Base-by-base conservation (phyloP, 169 alveolate genomes). In the Plasmodium vivax region DNA sequence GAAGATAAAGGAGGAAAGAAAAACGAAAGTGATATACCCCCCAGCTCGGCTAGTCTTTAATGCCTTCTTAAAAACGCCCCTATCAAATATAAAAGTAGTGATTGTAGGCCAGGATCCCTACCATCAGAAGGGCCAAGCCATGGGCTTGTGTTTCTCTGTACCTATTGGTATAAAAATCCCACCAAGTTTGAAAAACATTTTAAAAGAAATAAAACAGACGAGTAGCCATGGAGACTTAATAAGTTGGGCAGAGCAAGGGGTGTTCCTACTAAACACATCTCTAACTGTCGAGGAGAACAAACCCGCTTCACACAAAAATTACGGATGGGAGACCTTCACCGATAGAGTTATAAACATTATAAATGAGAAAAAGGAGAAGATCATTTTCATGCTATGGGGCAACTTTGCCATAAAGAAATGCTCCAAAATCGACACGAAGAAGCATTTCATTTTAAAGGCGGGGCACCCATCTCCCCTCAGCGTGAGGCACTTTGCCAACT, bases 21-120 rank as follows among this genome's bases (percentile, higher is more conserved):
- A 92, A 30, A 71, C 93, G 38, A 92, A 95, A 75, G 96, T 95
- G 73, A 96, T 97, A 45, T 97, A 95, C 79, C 99, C 99, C 12
- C 99, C 99, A 27, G 97, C 93, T 54, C 93, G 95, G 38, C 90
- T 97, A 92, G 97, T 97, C 47, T 98, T 97, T 94, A 97, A 95
- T 77, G 98, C 98, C 27, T 98, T 98, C 91, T 82, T 90, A 34
- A 81, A 92, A 41, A 98, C 98, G 10, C 99, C 99, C 88, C 95
- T 73, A 45, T 75, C 77, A 72, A 80, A 75, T 47, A 87, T 99
- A 14, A 98, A 99, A 91, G 99, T 98, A 34, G 99, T 99, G 27
- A 98, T 99, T 36, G 99, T 99, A 14, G 99, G 99, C 0, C 99
- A 99, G 95, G 99, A 99, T 90, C 99, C 99, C 0, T 99, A 99